Percentiles rank a stretch among this genome's conserved stretches.
These are phyloP conservation scores for Schrenkiella parvula DNA, from an alignment of 345 rosid species.

Conservation along the genomic window DNA sequence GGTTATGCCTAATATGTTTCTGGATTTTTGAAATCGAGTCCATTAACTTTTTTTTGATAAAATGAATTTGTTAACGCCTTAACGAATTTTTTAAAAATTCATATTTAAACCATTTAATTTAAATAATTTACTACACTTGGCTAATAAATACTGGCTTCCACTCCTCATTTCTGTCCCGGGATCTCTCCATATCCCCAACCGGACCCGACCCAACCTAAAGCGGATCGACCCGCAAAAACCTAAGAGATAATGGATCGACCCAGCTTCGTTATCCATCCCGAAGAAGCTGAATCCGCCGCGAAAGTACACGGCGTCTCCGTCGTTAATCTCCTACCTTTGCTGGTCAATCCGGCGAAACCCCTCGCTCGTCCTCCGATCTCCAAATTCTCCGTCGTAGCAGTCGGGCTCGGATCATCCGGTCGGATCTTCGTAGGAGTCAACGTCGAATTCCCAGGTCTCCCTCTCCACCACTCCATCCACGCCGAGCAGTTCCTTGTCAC, in stretches of 20 bases:
- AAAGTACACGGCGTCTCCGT: not conserved
- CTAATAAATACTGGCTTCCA: not conserved
- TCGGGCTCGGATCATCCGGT: constrained; percentile 76
- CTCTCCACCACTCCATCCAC: constrained; percentile 79
- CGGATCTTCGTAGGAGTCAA: constrained; percentile 73
- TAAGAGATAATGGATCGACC: not conserved
- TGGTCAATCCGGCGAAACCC: not conserved
- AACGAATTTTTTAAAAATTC: no score
- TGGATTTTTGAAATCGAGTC: no score
- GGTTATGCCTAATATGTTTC: no score
- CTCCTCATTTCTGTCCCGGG: not conserved
- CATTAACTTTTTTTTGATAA: no score
- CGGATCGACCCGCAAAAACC: not conserved
- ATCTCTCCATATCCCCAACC: not conserved
- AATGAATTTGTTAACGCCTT: no score
- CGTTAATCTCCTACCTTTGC: not conserved
- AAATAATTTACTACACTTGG: no score
- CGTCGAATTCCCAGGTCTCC: constrained; percentile 81
- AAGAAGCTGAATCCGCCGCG: constrained; percentile 5
- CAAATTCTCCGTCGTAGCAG: constrained; percentile 52
- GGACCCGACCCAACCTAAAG: not conserved
- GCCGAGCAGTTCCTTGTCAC: constrained; percentile 91
- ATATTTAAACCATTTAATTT: no score
- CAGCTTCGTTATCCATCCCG: constrained; percentile 3
- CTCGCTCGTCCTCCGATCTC: constrained; percentile 79